Conservation (phyloP, 371 early-diverging fungal genomes). For the Mortierella polycephala region DNA sequence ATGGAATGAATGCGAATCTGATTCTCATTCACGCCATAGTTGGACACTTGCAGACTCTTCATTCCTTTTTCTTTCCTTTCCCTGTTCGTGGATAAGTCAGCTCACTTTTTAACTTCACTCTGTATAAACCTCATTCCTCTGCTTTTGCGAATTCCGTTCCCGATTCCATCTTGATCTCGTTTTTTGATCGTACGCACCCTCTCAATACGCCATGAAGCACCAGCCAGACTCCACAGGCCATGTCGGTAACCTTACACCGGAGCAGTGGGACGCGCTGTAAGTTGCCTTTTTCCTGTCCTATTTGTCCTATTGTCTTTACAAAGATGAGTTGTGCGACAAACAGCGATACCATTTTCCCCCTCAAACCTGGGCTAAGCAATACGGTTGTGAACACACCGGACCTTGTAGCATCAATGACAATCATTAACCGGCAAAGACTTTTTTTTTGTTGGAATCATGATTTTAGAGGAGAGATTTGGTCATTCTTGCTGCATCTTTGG, state of each 20-base stretch:
- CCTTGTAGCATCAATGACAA: background rate
- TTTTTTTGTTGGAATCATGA: background rate
- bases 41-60: background rate
- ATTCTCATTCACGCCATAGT: slow-evolving; percentile 27
- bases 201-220: slow-evolving; percentile 23
- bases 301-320: background rate
- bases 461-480: slow-evolving; percentile 52
- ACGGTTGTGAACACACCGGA: too few relatives aligned
- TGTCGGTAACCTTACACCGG: slow-evolving; percentile 39
- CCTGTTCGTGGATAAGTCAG: background rate
- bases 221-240: slow-evolving; percentile 29
- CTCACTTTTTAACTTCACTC: too few relatives aligned
- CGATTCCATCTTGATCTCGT: background rate
- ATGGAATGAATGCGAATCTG: slow-evolving; percentile 4
- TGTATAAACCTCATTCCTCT: too few relatives aligned
- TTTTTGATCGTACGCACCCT: background rate
- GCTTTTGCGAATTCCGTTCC: background rate
- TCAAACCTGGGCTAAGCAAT: too few relatives aligned
- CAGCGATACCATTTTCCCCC: background rate
- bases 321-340: background rate
- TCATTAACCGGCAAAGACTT: too few relatives aligned
- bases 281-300: background rate
- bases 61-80: background rate
- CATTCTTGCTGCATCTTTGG: slow-evolving; percentile 51
- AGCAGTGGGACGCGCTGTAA: slow-evolving; percentile 53